Conservation (phyloP, 2,329 filamentous ascomycete species). For the Neofusicoccum kwambonambiense region DNA sequence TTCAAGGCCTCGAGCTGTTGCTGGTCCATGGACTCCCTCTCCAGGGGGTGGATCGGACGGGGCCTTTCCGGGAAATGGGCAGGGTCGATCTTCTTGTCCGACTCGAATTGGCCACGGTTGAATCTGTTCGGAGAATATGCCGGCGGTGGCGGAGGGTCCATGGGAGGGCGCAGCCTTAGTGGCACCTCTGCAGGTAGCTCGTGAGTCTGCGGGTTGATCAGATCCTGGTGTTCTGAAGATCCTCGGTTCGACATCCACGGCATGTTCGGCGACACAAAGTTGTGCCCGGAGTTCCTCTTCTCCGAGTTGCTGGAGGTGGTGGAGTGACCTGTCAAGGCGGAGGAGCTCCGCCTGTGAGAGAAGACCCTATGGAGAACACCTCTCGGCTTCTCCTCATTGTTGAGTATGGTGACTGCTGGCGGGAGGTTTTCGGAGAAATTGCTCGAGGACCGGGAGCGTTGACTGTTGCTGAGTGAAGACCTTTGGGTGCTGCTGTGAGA, state of each 20-base stretch:
- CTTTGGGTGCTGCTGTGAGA: conserved; percentile 9
- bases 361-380: conserved; percentile 9
- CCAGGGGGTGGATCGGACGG: conserved; percentile 9
- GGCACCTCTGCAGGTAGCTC: conserved; percentile 14
- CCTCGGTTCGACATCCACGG: conserved; percentile 6
- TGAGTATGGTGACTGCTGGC: conserved; percentile 7
- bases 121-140: conserved; percentile 15
- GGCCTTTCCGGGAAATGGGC: conserved; percentile 13
- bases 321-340: neutral
- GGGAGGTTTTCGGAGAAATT: conserved; percentile 7
- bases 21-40: conserved; percentile 7
- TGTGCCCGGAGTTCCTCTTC: neutral
- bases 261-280: neutral
- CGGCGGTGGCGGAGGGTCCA: conserved; percentile 12
- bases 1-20: neutral
- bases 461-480: neutral
- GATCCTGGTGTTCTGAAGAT: conserved; percentile 4
- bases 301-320: conserved; percentile 6
- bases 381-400: neutral
- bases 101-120: neutral
- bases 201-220: conserved; percentile 1
- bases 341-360: conserved; percentile 10
- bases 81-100: neutral
- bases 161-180: neutral
- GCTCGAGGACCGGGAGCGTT: conserved; percentile 13